phyloP scores from a whole-genome alignment of 2,329 filamentous ascomycete genomes.

The Dactylellina haptotyla region DNA sequence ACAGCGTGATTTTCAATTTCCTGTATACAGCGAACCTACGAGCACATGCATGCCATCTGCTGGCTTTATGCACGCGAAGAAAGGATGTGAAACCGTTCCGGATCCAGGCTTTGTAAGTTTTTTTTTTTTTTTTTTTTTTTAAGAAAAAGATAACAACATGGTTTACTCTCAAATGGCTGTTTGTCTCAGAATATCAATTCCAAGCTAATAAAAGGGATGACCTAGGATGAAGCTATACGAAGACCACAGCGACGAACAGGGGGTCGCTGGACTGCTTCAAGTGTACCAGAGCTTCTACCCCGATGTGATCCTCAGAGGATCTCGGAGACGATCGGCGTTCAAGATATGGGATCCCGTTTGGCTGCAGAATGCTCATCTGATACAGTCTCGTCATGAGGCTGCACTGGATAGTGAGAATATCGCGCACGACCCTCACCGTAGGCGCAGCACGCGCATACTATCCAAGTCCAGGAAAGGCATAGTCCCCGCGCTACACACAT shows the following conservation, averaged over 20 bases:
- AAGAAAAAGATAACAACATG: too few species aligned
- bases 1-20: conserved; percentile 80
- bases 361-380: conserved; percentile 31
- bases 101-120: conserved; percentile 76
- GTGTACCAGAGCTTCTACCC: conserved; percentile 94
- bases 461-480: conserved; percentile 66
- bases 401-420: conserved; percentile 2
- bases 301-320: conserved; percentile 78
- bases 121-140: not conserved
- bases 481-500: conserved; percentile 77
- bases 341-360: conserved; percentile 44
- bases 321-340: conserved; percentile 38
- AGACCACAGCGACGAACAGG: conserved; percentile 75
- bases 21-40: conserved; percentile 81
- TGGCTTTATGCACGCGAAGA: conserved; percentile 80
- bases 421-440: conserved; percentile 2
- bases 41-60: conserved; percentile 75
- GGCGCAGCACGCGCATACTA: conserved; percentile 55
- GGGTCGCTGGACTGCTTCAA: conserved; percentile 76
- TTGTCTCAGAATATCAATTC: too few species aligned
- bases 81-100: conserved; percentile 85
- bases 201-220: conserved; percentile 64
- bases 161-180: too few species aligned
- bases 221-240: conserved; percentile 64
- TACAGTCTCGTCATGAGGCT: conserved; percentile 30